A percentile compares a stretch with the other conserved stretches of the same genome.
Evolutionary conservation across 352 stramenopile species (phyloP).

Genomic region (Phytophthora cajani): DNA sequence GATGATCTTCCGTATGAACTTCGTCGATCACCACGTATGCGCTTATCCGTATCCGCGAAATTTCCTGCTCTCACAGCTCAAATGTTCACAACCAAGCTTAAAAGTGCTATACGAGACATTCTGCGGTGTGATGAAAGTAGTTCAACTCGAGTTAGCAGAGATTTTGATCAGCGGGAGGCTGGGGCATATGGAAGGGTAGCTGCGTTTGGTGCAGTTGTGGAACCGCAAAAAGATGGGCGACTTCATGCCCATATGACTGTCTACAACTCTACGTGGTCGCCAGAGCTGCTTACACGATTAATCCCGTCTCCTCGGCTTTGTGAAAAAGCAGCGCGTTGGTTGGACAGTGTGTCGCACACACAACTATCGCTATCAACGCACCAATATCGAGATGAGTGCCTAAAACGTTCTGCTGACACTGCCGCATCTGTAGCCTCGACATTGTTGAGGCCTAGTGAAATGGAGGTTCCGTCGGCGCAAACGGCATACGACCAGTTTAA

Average conservation of each 20-base stretch:
- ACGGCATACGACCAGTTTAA: not conserved
- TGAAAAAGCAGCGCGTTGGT: not conserved
- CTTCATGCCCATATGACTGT: not conserved
- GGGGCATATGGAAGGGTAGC: no score
- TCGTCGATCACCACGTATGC: not conserved
- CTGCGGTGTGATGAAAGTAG: no score
- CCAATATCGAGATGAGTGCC: not conserved
- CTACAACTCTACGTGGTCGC: conserved; percentile 1
- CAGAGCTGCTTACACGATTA: not conserved
- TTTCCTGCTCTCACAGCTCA: no score
- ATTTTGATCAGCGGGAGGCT: no score
- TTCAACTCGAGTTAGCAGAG: no score
- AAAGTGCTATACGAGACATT: no score
- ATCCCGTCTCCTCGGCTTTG: not conserved
- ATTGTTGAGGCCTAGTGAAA: not conserved
- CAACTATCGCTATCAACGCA: not conserved
- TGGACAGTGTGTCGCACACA: not conserved
- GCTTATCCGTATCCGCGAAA: conserved; percentile 2
- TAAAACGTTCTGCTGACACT: not conserved
- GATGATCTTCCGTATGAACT: not conserved
- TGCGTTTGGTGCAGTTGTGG: no score
- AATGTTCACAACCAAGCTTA: no score
- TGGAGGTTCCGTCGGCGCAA: not conserved
- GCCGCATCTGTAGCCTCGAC: not conserved
- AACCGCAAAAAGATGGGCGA: no score